phyloP scores from a whole-genome alignment of 257 asterid species.

The Handroanthus guayacan region DNA sequence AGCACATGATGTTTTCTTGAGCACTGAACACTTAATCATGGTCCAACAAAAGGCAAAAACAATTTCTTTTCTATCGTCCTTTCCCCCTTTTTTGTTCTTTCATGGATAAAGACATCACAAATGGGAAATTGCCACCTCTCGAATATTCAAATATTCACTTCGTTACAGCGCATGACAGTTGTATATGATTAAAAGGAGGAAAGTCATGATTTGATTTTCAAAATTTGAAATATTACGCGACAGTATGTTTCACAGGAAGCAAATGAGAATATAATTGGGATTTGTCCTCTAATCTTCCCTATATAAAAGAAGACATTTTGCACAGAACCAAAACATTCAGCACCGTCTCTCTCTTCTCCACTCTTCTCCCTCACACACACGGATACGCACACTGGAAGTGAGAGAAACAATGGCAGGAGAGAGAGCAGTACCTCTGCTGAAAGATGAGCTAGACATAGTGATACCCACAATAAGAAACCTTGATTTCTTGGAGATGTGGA shows the following conservation, averaged over 20 bases:
- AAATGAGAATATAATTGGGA: not conserved
- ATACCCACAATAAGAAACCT: slow-evolving; percentile 83
- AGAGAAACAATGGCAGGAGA: slow-evolving; percentile 50
- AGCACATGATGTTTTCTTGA: slow-evolving; percentile 10
- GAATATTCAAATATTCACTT: slow-evolving; percentile 8
- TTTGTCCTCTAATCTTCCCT: not conserved
- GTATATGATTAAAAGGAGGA: not conserved
- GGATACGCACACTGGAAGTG: not conserved
- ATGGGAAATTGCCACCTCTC: not conserved
- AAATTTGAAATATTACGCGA: slow-evolving; percentile 21
- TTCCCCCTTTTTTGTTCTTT: not conserved
- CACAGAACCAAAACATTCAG: not conserved
- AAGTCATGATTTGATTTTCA: slow-evolving; percentile 13
- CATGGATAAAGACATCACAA: slow-evolving; percentile 17
- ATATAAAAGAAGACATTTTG: slow-evolving; percentile 26
- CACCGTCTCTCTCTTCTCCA: not conserved
- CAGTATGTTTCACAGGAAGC: not conserved
- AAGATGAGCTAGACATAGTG: slow-evolving; percentile 80
- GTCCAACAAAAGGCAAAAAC: not conserved
- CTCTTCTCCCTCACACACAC: slow-evolving; percentile 22
- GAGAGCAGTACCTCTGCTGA: slow-evolving; percentile 58
- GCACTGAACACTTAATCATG: slow-evolving; percentile 2
- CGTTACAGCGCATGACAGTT: slow-evolving; percentile 41
- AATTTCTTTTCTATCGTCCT: not conserved
- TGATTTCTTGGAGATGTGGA: slow-evolving; percentile 85